Evolutionary conservation across 2,329 filamentous ascomycete species (phyloP).

Genomic region (Colletotrichum melonis): DNA sequence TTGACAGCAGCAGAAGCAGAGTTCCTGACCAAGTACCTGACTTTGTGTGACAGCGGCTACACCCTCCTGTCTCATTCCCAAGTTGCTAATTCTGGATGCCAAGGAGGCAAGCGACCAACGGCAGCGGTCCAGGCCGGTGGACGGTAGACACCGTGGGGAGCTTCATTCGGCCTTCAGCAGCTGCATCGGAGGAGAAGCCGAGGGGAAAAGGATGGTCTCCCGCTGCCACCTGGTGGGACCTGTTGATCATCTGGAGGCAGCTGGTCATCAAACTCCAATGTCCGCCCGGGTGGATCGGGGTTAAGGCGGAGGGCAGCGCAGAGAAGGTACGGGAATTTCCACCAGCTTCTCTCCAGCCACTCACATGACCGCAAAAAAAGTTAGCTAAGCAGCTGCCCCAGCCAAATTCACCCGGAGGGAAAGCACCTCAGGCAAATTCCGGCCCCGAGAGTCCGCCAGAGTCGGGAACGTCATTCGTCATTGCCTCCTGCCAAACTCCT

Average conservation of each 20-base stretch:
- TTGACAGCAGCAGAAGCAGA: neutral
- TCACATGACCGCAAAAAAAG: slow-evolving; percentile 29
- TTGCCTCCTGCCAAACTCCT: slow-evolving; percentile 30
- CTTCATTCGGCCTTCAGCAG: no score
- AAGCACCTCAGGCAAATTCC: neutral
- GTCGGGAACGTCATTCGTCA: slow-evolving; percentile 34
- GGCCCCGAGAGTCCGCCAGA: slow-evolving; percentile 2
- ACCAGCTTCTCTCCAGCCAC: slow-evolving; percentile 26
- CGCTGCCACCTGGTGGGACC: neutral
- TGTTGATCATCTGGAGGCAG: accelerated
- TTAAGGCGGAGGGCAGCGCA: slow-evolving; percentile 11
- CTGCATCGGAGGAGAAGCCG: neutral
- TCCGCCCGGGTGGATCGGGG: slow-evolving; percentile 16
- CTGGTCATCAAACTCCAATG: neutral
- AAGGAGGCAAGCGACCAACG: no score
- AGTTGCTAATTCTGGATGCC: neutral
- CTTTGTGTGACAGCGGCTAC: neutral
- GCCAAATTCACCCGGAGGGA: neutral
- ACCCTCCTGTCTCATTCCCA: neutral
- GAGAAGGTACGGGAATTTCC: slow-evolving; percentile 30
- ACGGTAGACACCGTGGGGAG: no score
- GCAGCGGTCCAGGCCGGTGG: neutral
- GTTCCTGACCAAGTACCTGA: neutral
- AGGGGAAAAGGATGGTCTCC: no score
- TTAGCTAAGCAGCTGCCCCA: slow-evolving; percentile 29